Percentiles rank a stretch among this genome's conserved stretches.
These are phyloP conservation scores for Cubamyces sp. DNA, from an alignment of 768 basidiomycete species.

Conservation along the genomic window DNA sequence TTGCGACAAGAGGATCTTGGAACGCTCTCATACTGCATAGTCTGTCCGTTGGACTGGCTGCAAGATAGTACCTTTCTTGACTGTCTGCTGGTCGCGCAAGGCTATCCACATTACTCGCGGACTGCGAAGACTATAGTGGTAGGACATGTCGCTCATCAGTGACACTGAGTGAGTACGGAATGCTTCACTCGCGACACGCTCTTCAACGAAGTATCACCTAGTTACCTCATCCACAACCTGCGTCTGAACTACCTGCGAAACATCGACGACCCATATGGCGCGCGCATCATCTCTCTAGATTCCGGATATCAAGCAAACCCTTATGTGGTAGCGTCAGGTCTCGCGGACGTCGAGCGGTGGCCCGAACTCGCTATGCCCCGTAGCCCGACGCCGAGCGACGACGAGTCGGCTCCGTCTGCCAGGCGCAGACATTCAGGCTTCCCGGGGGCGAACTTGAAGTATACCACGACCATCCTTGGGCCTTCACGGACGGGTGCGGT, in stretches of 20 bases:
- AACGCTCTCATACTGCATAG: too few relatives aligned
- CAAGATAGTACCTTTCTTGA: too few relatives aligned
- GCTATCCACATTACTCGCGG: too few relatives aligned
- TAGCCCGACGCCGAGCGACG: slow-evolving; percentile 74
- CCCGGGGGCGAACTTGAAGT: slow-evolving; percentile 65
- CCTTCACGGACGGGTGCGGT: slow-evolving; percentile 65
- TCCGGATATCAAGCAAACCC: slow-evolving; percentile 80
- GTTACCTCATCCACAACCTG: slow-evolving; percentile 81
- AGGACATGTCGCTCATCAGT: slow-evolving; percentile 61
- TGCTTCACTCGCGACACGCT: neutral
- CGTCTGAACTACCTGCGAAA: slow-evolving; percentile 87
- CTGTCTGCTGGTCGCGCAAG: too few relatives aligned
- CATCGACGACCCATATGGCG: slow-evolving; percentile 84
- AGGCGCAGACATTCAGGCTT: slow-evolving; percentile 39
- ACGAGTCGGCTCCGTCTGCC: slow-evolving; percentile 55
- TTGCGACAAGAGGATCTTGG: too few relatives aligned
- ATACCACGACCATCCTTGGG: slow-evolving; percentile 90
- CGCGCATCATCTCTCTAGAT: slow-evolving; percentile 79
- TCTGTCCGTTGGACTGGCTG: too few relatives aligned
- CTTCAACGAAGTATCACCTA: slow-evolving; percentile 28
- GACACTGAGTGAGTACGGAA: slow-evolving; percentile 56
- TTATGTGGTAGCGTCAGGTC: slow-evolving; percentile 77
- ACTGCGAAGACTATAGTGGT: too few relatives aligned
- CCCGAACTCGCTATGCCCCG: slow-evolving; percentile 78
- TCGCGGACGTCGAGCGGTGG: slow-evolving; percentile 82